Evolutionary conservation across 257 asterid species (phyloP).

Genomic region (Gentiana straminea): DNA sequence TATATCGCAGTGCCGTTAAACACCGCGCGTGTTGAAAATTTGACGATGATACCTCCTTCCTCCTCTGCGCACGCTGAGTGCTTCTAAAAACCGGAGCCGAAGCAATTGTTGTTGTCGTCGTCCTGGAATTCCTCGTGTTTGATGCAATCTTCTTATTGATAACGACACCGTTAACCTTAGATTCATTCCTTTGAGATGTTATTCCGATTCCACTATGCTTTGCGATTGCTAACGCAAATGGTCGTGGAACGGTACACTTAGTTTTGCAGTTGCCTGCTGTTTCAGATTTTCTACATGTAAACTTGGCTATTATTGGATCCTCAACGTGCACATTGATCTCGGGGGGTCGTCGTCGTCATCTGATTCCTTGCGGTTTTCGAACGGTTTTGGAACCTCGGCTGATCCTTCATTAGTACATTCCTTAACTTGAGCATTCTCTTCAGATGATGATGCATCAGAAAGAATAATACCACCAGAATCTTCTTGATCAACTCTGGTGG

Average conservation of each 20-base stretch:
- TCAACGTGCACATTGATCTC: too few relatives aligned
- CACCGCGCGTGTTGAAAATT: neutral
- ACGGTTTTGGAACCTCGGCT: conserved; percentile 19
- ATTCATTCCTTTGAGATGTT: conserved; percentile 39
- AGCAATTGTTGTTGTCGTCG: conserved; percentile 23
- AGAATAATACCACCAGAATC: conserved; percentile 26
- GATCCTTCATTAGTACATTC: conserved; percentile 44
- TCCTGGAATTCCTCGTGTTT: conserved; percentile 40
- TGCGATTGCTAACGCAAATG: conserved; percentile 82
- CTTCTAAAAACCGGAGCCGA: conserved; percentile 64
- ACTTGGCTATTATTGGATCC: conserved; percentile 12
- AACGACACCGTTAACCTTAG: conserved; percentile 16
- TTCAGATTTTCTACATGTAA: conserved; percentile 17
- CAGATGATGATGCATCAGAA: conserved; percentile 14
- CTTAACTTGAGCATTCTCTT: conserved; percentile 44
- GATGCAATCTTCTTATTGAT: conserved; percentile 21
- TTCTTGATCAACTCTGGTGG: conserved; percentile 17
- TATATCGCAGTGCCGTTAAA: too few relatives aligned
- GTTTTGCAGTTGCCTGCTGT: conserved; percentile 46
- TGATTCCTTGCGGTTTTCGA: conserved; percentile 20
- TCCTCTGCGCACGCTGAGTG: conserved; percentile 70
- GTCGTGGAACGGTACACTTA: conserved; percentile 72
- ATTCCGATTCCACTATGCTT: conserved; percentile 57
- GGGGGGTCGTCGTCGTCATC: neutral
- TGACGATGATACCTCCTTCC: conserved; percentile 52